Base-by-base conservation (phyloP, 129 eudicot species). In the Artemisia tridentata region DNA sequence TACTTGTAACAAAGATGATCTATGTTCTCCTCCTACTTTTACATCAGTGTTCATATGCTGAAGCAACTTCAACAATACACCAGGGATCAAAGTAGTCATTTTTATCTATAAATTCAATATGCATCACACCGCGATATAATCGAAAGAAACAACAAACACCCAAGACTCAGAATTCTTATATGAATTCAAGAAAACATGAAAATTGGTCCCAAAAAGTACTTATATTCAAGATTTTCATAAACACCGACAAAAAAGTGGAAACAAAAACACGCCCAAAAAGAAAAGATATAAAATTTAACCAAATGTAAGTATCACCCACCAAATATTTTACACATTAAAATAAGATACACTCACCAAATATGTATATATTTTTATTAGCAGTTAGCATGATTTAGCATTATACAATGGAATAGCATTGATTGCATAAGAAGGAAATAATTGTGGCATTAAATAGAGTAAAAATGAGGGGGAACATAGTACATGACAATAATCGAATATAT, bases 21-120 rank as follows among this genome's bases (percentile, higher is more conserved):
- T 80, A 76, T 89, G 83, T 65, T 89, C 96, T 27, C 98, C 98
- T 27, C 85, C 95, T 49, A 93, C 87, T 69, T 93, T 92, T 9
- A 92, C 88, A 78, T 84, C 86, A 45, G 98, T 89, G 75, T 86
- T 89, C 98, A 92, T 92, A 43, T 92, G 96, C 69, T 92, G 92
- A 16, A 92, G 88, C 71, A 92, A 80, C 80, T 85, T 89, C 65
- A 93, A 73, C 78, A 93, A 43, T 31, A 93, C 95, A 20, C 96
- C 98, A 31, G 98, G 98, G 18, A 87, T 86, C 67, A 93, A 81
- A 71, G 80, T 78, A 61, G 92, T 88, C 96, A 89, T 93, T 83
- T 13, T 16, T 57, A 25, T 63, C 61, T 60, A 52, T 46, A 49
- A 18, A 64, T 31, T 61, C 83, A 79, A 83, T 77, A 75, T 50